Evolutionary conservation across 2,329 filamentous ascomycete genomes (phyloP), one percentile per base, ranked within the genome.

Genomic region (Phialophora expanda): DNA sequence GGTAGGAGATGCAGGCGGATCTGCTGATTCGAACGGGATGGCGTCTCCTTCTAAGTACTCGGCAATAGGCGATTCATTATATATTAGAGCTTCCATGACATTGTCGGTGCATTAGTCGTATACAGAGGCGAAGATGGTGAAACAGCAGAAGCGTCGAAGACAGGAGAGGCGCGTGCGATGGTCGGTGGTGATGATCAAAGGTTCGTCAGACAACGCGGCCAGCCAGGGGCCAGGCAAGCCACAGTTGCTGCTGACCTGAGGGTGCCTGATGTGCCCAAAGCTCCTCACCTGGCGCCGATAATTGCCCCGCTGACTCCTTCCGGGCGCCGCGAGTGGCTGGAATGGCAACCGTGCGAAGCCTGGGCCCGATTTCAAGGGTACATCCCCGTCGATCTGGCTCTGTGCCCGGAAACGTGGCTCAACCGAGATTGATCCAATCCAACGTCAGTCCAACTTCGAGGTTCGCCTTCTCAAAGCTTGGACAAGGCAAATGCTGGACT

Each of bases 61-160:
- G 76, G 92, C 93, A 80, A 97, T 85, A 73, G 93, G 93, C 77
- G 91, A 91, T 81, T 93, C 89, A 81, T 95, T 87, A 80, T 90
- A 91, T 73, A 97, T 87, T 74, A 97, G 85, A 75, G 90, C 88
- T 85, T 97, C 93, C 93, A 97, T 95, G 78, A 73, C 78, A 72
- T 72, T 64, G 61, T 71, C 62, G 66, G 56, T 50, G 34, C 51
- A 48, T 61, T 55, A 34, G 26, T 8, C 4, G 53, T 32, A 34
- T 30, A 46, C 22, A 62, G 58, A 46, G 32, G 57, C 22, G 55
- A 55, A 48, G 56, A 66, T 56, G 54, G n/a, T 28, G 50, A 48
- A 51, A 51, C 32, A 44, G 41, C 20, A 8, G 54, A n/a, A 50
- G 44, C 14, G 57, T 60, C 14, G 30, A 34, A 32, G 58, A 56